phyloP scores from a whole-genome alignment of 2,329 filamentous ascomycete species.

The Claviceps sp. region DNA sequence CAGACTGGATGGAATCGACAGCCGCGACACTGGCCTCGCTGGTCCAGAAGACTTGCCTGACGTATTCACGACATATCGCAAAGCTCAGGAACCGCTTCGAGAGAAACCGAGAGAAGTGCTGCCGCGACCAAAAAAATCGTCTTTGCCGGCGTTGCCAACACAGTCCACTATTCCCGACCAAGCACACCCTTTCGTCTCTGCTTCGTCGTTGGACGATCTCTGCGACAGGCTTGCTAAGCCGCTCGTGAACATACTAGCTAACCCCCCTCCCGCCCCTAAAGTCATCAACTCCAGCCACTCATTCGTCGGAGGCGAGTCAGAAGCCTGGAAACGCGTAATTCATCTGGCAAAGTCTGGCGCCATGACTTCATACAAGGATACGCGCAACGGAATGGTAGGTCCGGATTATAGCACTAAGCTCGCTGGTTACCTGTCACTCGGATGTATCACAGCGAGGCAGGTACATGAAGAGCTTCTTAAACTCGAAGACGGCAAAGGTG shows the following conservation, averaged over 20 bases:
- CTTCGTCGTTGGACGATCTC: conserved; percentile 38
- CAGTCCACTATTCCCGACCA: conserved; percentile 40
- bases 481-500: conserved; percentile 51
- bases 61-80: conserved; percentile 63
- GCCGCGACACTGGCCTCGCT: conserved; percentile 50
- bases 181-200: conserved; percentile 47
- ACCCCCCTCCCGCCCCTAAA: conserved; percentile 39
- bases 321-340: conserved; percentile 42
- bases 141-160: conserved; percentile 45
- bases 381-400: conserved; percentile 58
- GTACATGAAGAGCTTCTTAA: conserved; percentile 53
- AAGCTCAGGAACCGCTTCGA: conserved; percentile 57
- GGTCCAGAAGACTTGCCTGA: conserved; percentile 51
- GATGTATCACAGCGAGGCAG: conserved; percentile 59
- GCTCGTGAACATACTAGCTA: conserved; percentile 34
- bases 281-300: conserved; percentile 47
- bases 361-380: conserved; percentile 53
- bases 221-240: conserved; percentile 44
- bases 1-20: conserved; percentile 17
- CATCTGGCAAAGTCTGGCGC: conserved; percentile 47
- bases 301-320: conserved; percentile 53
- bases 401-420: conserved; percentile 63
- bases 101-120: conserved; percentile 46
- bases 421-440: conserved; percentile 58
- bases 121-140: conserved; percentile 33